Base-by-base conservation (phyloP, 1,284 basidiomycete genomes). In the Omphalotus olearius region DNA sequence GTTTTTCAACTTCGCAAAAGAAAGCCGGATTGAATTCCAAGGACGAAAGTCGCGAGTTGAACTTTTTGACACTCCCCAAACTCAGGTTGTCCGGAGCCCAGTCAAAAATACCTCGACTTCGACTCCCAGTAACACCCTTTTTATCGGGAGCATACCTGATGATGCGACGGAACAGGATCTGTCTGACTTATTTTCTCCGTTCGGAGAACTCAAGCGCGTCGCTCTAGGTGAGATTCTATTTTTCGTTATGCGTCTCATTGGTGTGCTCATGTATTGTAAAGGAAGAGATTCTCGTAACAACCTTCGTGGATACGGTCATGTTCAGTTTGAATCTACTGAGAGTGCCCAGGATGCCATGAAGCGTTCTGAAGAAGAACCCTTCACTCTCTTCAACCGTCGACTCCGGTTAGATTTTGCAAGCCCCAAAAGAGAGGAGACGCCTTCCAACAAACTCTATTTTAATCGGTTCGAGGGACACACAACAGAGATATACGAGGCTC, bases 71-170 rank as follows among this genome's bases (percentile, higher is more conserved):
- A 16, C 47, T 25, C 39, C 51, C 26, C 51, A 47, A 16, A 33
- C 39, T 4, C 11, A 46, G n/a, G 25, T 40, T 11, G 36, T 52
- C 17, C 4, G 37, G 11, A 39, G 13, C 5, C 2, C 6, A 26
- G 33, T 18, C 10, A 35, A 9, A 20, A 3, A 23, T 23, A 7
- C 17, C n/a, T n/a, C n/a, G 13, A 16, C 38, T 14, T 23, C 17
- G 28, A 11, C 53, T 5, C 68, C 70, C 3, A 62, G 53, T 40
- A 54, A 57, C 1, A 68, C 66, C 1, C 57, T 80, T 26, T 81
- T 64, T 47, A 49, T 79, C 41, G 75, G 71, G 1, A 78, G 78
- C 52, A 30, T 81, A 17, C 72, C 79, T 3, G 79, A 65, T 60
- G 64, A 60, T 4, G 59, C 64, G 17, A 67, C 69, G 0, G 68